phyloP scores from a whole-genome alignment of 73 alveolate species.

The Paramecium pentaurelia region DNA sequence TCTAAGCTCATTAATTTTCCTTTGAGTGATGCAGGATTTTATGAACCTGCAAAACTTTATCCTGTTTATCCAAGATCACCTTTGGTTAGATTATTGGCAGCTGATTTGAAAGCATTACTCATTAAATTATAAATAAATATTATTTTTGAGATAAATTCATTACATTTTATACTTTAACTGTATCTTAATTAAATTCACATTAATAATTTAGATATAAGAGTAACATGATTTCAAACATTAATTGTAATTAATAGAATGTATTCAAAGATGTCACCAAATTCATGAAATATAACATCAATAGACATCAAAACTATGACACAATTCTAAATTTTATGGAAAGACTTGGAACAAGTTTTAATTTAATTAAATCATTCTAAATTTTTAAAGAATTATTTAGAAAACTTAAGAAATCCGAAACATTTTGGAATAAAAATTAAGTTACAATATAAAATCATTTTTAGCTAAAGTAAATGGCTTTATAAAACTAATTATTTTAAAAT shows the following conservation, averaged over 20 bases:
- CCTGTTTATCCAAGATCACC: conserved; percentile 57
- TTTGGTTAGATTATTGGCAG: conserved; percentile 32
- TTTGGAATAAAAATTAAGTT: neutral
- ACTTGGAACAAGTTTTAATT: neutral
- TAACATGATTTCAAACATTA: neutral
- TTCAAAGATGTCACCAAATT: neutral
- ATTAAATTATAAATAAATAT: neutral
- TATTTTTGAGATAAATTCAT: neutral
- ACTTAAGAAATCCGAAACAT: neutral
- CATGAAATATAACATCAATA: conserved; percentile 7
- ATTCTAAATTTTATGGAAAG: neutral
- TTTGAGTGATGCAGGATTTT: conserved; percentile 78
- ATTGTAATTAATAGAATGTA: neutral
- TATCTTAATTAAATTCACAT: neutral
- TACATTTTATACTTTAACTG: neutral
- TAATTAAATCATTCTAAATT: conserved; percentile 23
- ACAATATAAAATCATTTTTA: neutral
- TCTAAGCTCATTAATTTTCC: conserved; percentile 71
- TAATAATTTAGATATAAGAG: no score
- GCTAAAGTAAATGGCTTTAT: neutral
- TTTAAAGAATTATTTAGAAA: conserved; percentile 28
- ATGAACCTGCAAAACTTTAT: conserved; percentile 51
- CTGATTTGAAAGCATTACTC: conserved; percentile 25
- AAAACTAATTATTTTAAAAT: neutral
- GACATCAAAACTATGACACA: neutral